These are phyloP conservation scores for Neurospora sp. DNA, from an alignment of 495 filamentous ascomycete genomes.

Conservation along the genomic window DNA sequence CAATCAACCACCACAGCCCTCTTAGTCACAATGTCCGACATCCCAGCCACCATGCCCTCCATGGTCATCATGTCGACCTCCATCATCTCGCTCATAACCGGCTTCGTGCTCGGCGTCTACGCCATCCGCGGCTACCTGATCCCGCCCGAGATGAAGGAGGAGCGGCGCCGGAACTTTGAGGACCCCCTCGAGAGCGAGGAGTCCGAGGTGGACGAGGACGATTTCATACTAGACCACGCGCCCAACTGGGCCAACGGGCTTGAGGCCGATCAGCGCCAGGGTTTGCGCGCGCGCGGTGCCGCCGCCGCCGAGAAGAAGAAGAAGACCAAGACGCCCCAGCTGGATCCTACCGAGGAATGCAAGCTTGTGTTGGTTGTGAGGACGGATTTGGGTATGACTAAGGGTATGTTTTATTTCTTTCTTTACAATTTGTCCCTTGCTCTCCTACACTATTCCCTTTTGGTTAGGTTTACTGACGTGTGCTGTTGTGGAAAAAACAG, in stretches of 20 bases:
- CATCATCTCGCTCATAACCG: constrained; percentile 50
- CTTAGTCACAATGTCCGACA: constrained; percentile 3
- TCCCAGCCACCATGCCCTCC: constrained; percentile 1
- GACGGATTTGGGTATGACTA: constrained; percentile 92
- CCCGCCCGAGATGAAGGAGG: constrained; percentile 28
- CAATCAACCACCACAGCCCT: no score
- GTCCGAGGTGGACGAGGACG: constrained; percentile 42
- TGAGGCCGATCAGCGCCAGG: constrained; percentile 39
- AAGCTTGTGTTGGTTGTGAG: constrained; percentile 89
- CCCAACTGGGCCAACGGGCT: constrained; percentile 48
- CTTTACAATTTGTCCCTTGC: no score
- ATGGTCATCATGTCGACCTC: constrained; percentile 48
- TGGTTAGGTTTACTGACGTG: not conserved
- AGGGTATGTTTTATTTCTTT: constrained; percentile 47
- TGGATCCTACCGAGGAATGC: constrained; percentile 61
- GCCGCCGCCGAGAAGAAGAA: constrained; percentile 5
- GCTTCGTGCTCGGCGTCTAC: constrained; percentile 49
- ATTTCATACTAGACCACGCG: constrained; percentile 44
- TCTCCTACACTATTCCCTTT: no score
- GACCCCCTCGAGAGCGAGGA: constrained; percentile 42
- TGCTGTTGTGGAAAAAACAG: constrained; percentile 30
- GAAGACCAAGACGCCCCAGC: constrained; percentile 9
- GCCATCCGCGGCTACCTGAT: constrained; percentile 42
- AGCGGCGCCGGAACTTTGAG: constrained; percentile 21
- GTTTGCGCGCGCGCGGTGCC: constrained; percentile 23